Conservation (phyloP, 129 eudicot species). For the Chrysanthemum seticuspe region DNA sequence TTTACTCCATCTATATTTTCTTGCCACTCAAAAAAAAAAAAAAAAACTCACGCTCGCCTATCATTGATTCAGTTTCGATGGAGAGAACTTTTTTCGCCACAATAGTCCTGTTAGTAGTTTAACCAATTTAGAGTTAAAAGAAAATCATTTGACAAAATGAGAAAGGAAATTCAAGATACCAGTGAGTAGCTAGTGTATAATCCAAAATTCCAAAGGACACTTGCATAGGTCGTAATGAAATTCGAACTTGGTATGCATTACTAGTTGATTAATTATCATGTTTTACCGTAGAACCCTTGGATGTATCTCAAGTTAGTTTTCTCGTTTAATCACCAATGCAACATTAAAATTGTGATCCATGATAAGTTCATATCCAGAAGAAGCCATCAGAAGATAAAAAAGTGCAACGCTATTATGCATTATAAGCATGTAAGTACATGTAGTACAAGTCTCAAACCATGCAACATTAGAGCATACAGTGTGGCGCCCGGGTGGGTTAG, state of each 20-base stretch:
- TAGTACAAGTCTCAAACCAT: too few species aligned
- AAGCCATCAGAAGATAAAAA: not conserved
- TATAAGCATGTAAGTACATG: too few species aligned
- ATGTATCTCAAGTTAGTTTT: not conserved
- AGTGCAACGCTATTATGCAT: not conserved
- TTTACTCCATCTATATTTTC: slow-evolving; percentile 41
- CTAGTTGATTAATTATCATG: not conserved
- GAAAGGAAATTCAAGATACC: not conserved
- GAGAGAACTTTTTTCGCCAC: slow-evolving; percentile 79
- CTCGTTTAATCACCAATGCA: not conserved
- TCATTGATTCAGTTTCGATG: slow-evolving; percentile 63
- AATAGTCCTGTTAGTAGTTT: slow-evolving; percentile 32
- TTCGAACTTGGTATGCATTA: not conserved
- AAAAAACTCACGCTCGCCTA: slow-evolving; percentile 91
- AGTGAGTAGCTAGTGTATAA: not conserved
- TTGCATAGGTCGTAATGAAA: not conserved
- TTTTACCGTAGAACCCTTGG: not conserved
- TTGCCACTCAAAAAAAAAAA: too few species aligned
- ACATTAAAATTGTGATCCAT: not conserved
- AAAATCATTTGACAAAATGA: not conserved
- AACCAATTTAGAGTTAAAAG: not conserved
- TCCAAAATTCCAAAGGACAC: not conserved
- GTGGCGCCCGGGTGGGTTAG: too few species aligned
- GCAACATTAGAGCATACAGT: too few species aligned
- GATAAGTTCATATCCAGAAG: not conserved